Evolutionary conservation across 2,329 filamentous ascomycete genomes (phyloP), one percentile per base, ranked within the genome.

Genomic region (Fusarium sp.): DNA sequence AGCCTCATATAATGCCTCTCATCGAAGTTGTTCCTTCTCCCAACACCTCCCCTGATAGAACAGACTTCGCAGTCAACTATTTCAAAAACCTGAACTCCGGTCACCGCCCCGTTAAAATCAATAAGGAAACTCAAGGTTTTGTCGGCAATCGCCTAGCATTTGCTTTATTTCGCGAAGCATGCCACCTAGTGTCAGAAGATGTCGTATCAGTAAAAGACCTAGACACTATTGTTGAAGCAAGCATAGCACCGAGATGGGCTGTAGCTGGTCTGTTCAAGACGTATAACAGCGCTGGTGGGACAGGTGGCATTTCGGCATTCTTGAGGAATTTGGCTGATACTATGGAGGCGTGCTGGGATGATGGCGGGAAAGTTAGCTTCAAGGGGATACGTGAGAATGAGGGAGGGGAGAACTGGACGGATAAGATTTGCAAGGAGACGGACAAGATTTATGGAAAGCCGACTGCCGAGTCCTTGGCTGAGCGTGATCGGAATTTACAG

Each of bases 141-240:
- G 69, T 72, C 0, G 69, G 69, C 1, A 72, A 72, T 7, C 69
- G 69, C 0, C 28, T 72, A 2, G 69, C 69, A 0, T 72, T 72
- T 5, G 66, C 69, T 1, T 12, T 72, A 0, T 72, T 72, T 27
- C 55, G 66, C 4, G 69, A 72, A 12, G 69, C 69, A 2, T 69
- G 66, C 1, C 66, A 72, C 5, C 30, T 72, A 0, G 69, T 70
- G 0, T 37, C 69, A 1, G 51, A 55, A 4, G 66, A 59, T 0
- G 69, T 72, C 1, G 66, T 72, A 0, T 72, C 69, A 1, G 74
- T 78, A 0, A 53, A 74, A 3, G 78, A 82, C 5, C 40, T 84
- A 1, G 72, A 71, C 5, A 69, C 73, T 2, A 74, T 79, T 4
- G 61, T 76, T 10, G 75, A 73, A 12, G 57, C 60, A 0, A 74